Percentiles rank a stretch among this genome's conserved stretches.
phyloP scores from a whole-genome alignment of 805 yeast genomes.

The Saturnispora zaruensis region DNA sequence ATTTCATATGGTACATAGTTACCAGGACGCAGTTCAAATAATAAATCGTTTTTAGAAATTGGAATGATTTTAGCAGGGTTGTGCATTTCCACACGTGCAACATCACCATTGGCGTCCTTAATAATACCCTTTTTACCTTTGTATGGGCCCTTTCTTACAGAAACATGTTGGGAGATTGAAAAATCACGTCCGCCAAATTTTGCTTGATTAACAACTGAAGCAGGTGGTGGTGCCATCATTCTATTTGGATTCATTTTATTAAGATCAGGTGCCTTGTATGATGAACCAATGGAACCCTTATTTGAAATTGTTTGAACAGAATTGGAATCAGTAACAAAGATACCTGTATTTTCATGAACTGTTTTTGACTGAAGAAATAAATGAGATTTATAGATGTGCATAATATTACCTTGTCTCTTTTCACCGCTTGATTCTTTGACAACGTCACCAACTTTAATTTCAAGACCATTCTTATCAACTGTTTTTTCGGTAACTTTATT shows the following conservation, averaged over 20 bases:
- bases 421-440: constrained; percentile 82
- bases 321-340: constrained; percentile 69
- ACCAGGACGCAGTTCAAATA: constrained; percentile 61
- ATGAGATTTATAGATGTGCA: constrained; percentile 75
- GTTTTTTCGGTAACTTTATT: constrained; percentile 67
- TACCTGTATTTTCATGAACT: constrained; percentile 79
- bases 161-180: constrained; percentile 74
- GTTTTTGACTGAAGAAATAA: constrained; percentile 77
- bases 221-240: constrained; percentile 59
- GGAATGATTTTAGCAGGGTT: constrained; percentile 84
- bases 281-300: constrained; percentile 59
- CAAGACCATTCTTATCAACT: constrained; percentile 77
- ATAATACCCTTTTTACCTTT: constrained; percentile 93
- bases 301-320: constrained; percentile 80
- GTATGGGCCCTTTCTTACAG: constrained; percentile 84
- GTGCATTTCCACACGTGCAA: constrained; percentile 89
- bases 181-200: constrained; percentile 68
- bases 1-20: constrained; percentile 71
- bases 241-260: constrained; percentile 81
- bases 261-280: constrained; percentile 51
- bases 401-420: constrained; percentile 76
- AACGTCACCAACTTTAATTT: constrained; percentile 83
- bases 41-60: constrained; percentile 68
- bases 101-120: constrained; percentile 85
- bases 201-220: constrained; percentile 44